Evolutionary conservation across 78 protist genomes (phyloP), one percentile per base, ranked within the genome.

Genomic region (Ministeria vibrans): DNA sequence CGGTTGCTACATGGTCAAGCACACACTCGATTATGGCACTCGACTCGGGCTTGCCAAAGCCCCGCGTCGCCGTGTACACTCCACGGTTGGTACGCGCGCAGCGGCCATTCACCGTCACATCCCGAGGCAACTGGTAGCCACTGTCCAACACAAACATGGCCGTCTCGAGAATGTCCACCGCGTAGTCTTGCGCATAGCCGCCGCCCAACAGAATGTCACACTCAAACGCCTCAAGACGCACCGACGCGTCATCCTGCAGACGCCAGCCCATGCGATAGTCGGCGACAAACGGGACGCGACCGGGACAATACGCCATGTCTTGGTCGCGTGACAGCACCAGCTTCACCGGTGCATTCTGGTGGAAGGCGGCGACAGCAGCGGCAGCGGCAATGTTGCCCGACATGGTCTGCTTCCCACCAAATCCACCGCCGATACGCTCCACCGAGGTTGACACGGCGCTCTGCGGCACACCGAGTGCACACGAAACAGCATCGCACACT

Each of bases 391-490:
- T 25, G 75, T n/a, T 11, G 51, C 72, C 38, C 18, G 55, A 59
- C 39, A 90, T 63, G 28, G 96, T 44, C 63, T 88, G 96, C 88
- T 97, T 97, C 36, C 98, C 99, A 72, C 99, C 99, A 78, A 94
- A 97, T 41, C 98, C 99, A n/a, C 99, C 99, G 61, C 99, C 99
- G 45, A 89, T 49, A 43, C 99, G 90, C 77, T 79, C 78, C 36
- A 79, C 62, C 41, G 64, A 44, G 63, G 46, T 77, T 5, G 62
- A 79, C 0, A 96, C 93, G 38, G 73, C 72, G 77, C 77, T 73
- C 36, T 51, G 72, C 51, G 91, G 78, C 39, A 94, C 75, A 49
- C 95, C 96, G 13, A 94, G 86, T 6, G 85, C 93, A 28, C n/a
- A n/a, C n/a, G n/a, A n/a, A n/a, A n/a, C n/a, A n/a, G n/a, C n/a